A percentile compares a stretch with the other conserved stretches of the same genome.
Evolutionary conservation across 2,329 filamentous ascomycete genomes (phyloP).

Genomic region (Chrysosporium queenslandicum): DNA sequence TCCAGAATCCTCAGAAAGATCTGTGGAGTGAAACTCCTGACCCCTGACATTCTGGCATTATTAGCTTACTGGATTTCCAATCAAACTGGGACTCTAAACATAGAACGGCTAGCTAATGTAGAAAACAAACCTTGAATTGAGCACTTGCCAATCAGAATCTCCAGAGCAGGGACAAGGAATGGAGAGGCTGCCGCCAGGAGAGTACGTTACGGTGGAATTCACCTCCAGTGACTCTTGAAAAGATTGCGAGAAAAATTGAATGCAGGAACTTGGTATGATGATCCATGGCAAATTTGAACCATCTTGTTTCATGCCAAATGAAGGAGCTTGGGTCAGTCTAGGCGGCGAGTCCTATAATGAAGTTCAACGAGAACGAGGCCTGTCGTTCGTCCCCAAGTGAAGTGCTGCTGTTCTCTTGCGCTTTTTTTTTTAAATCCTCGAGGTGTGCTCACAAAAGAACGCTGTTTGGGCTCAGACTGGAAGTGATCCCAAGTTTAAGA

Average conservation of each 20-base stretch:
- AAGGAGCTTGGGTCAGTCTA: not conserved
- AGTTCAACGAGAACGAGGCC: not conserved
- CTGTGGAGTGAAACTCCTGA: not conserved
- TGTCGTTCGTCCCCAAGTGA: no score
- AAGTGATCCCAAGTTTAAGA: not conserved
- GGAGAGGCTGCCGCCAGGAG: not conserved
- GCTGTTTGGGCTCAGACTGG: no score
- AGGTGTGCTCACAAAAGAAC: no score
- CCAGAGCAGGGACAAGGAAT: not conserved
- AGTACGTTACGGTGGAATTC: not conserved
- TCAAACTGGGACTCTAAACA: constrained; percentile 4
- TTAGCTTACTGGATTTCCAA: not conserved
- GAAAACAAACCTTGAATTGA: not conserved
- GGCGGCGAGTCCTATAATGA: not conserved
- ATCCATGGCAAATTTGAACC: not conserved
- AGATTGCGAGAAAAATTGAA: not conserved
- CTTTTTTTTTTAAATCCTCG: no score
- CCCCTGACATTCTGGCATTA: not conserved
- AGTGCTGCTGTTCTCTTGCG: no score
- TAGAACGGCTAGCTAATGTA: not conserved
- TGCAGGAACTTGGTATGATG: not conserved
- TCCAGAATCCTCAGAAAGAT: not conserved
- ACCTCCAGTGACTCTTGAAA: no score
- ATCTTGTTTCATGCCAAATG: not conserved
- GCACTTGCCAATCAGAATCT: not conserved